Evolutionary conservation across 225 moss, liverwort and hornwort genomes (phyloP), one percentile per base, ranked within the genome.

Genomic region (Bryoerythrophyllum caledonicum): DNA sequence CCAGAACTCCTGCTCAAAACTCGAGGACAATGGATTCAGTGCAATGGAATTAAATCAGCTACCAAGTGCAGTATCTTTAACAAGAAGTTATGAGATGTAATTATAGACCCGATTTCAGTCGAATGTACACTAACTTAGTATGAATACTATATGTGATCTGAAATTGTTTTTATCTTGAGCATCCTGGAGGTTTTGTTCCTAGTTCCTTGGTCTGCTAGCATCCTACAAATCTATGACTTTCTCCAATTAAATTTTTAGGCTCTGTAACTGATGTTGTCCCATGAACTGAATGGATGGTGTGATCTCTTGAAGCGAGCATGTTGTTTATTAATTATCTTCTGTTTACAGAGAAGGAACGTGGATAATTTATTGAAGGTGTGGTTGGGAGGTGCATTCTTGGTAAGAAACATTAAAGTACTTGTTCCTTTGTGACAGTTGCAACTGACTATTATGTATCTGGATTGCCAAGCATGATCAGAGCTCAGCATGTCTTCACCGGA

Each of bases 81-180:
- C 70, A 74, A 4, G 37, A 80, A 38, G 53, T 77, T 27, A 48
- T 61, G 71, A 70, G 30, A 56, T 84, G 80, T 81, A 74, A 59
- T 77, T 65, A 40, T 62, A 64, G 56, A 66, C 60, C 40, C 32
- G 52, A 58, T 73, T 64, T 35, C 15, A 70, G 46, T 40, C 76
- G 20, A 23, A 19, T 76, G 75, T 63, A 72, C 19, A 59, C 7
- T 72, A 61, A 40, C 3, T 40, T 32, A 48, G 41, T 32, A 24
- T 3, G 28, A 52, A 41, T 41, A 51, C 16, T 34, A 35, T 58
- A 56, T 53, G 25, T 70, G 71, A 60, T 65, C 73, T 72, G 6
- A 62, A 57, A 32, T 35, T 46, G 27, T 63, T 60, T 64, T 38
- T 2, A 43, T 53, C 64, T 44, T 68, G 64, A 63, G 76, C 58